Evolutionary conservation across 805 yeast genomes (phyloP), one percentile per base, ranked within the genome.

Genomic region (Wickerhamiella dianesei): DNA sequence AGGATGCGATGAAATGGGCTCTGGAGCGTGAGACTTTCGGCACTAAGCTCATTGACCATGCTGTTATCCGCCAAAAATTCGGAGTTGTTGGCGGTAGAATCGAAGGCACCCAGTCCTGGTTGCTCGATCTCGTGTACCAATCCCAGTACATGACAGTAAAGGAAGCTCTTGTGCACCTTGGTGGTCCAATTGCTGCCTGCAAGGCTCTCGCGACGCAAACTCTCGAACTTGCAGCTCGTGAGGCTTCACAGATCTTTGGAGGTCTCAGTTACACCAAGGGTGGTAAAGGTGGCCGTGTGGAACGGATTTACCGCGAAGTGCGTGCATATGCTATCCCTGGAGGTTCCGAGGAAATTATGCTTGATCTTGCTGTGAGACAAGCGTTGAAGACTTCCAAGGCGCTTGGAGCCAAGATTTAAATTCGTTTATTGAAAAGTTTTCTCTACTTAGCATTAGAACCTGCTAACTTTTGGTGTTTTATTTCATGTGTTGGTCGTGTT

Each of bases 311-410:
- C 60, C 59, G 71, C 25, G 71, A 67, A 47, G 71, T 66, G n/a
- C 59, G 70, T 6, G 71, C 71, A 9, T 68, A 57, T 52, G 67
- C 72, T 17, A 68, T 67, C 39, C 72, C 72, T 16, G 71, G 71
- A 35, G 71, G 71, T 6, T 65, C 70, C 21, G 71, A 67, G 50
- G 71, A 67, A 52, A 68, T 68, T 49, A 67, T 67, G 71, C 56
- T 67, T 35, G 72, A 68, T 44, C 54, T 67, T 37, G 60, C 66
- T 8, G 63, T 67, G 41, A 55, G 71, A 17, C 71, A 68, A 55
- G 50, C 64, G 29, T 50, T 66, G 47, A 60, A 62, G 49, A 64
- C 55, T 4, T 47, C 55, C n/a, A 44, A 48, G 14, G 18, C 32
- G 4, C 41, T 39, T 8, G 41, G 41, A 5, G 39, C 19, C 19